Evolutionary conservation across 2,329 filamentous ascomycete species (phyloP).

Genomic region (Chalaropsis thielavioides): DNA sequence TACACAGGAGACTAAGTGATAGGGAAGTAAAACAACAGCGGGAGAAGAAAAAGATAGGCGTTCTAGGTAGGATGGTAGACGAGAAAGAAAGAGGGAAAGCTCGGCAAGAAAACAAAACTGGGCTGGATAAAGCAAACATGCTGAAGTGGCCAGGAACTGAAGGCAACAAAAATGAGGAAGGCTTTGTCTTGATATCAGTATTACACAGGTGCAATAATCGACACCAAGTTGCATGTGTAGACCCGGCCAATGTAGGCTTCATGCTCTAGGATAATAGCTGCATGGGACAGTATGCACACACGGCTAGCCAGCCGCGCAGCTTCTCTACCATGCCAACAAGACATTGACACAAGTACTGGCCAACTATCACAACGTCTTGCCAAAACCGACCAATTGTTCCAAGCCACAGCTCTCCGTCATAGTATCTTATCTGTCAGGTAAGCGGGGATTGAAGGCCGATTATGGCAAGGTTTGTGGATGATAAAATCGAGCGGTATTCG

Average conservation of each 20-base stretch:
- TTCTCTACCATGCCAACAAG: not conserved
- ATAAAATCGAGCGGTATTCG: not conserved
- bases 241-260: not conserved
- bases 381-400: not conserved
- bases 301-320: not conserved
- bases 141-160: not conserved
- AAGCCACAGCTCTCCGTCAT: not conserved
- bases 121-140: not conserved
- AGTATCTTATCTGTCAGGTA: not conserved
- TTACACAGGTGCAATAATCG: not conserved
- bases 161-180: not conserved
- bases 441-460: not conserved
- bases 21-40: slow-evolving; percentile 13
- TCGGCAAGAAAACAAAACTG: not conserved
- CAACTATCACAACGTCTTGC: not conserved
- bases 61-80: not conserved
- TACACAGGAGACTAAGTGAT: slow-evolving; percentile 15
- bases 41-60: not conserved
- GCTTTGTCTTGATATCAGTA: not conserved
- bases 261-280: not conserved
- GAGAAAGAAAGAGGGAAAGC: not conserved
- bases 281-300: not conserved
- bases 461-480: not conserved
- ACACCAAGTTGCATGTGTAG: not conserved
- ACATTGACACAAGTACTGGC: not conserved